Conservation (phyloP, 176 grass and related monocot species). For the Avena atlantica region DNA sequence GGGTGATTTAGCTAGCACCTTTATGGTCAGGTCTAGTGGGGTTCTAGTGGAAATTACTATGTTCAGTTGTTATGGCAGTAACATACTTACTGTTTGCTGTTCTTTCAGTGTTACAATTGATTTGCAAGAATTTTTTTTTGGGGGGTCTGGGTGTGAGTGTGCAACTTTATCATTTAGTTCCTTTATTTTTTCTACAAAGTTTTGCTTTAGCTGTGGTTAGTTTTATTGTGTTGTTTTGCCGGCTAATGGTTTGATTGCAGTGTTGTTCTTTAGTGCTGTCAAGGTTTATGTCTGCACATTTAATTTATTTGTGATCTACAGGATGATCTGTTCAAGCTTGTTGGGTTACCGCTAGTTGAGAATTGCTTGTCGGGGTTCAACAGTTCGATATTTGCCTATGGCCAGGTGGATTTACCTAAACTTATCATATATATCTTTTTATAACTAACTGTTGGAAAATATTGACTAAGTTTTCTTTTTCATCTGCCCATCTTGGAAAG, state of each 20-base stretch:
- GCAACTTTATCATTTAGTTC: not conserved
- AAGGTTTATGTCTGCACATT: slow-evolving; percentile 14
- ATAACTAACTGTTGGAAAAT: slow-evolving; percentile 17
- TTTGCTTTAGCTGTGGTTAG: slow-evolving; percentile 18
- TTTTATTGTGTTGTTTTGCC: not conserved
- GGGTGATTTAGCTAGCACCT: slow-evolving; percentile 19
- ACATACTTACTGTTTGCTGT: not conserved
- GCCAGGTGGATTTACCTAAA: slow-evolving; percentile 65
- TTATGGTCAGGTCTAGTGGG: not conserved
- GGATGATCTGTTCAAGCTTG: slow-evolving; percentile 90
- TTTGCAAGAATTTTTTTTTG: not conserved
- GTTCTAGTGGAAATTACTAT: not conserved
- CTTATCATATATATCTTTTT: slow-evolving; percentile 25
- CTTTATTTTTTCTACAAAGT: not conserved
- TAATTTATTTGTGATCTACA: slow-evolving; percentile 42
- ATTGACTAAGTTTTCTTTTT: slow-evolving; percentile 24
- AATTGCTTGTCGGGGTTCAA: slow-evolving; percentile 97
- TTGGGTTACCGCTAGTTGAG: slow-evolving; percentile 83
- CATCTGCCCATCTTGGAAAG: slow-evolving; percentile 56
- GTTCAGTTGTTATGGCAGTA: not conserved
- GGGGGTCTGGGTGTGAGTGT: not conserved
- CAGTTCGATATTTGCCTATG: slow-evolving; percentile 99
- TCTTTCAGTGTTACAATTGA: not conserved
- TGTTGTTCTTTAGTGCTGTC: slow-evolving; percentile 10
- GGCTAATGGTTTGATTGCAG: not conserved